Percentiles rank a stretch among this genome's conserved stretches.
Conservation (phyloP, 768 basidiomycete genomes). For the Cystobasidium tubakii region DNA sequence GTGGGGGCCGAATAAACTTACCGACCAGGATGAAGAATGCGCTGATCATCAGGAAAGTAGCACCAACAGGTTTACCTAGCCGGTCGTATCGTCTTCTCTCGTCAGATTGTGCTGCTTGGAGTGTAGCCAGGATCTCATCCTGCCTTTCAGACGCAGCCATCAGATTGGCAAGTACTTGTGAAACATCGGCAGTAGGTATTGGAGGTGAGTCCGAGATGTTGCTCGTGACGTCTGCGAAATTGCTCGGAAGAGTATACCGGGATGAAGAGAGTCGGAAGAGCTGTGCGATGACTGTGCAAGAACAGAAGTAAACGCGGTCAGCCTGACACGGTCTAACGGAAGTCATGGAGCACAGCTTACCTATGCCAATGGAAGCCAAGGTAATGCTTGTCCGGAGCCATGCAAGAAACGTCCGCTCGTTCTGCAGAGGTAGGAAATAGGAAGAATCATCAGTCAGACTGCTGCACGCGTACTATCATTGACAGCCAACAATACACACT, state of each 20-base stretch:
- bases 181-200: neutral
- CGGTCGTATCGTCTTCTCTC: neutral
- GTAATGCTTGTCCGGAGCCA: slow-evolving; percentile 9
- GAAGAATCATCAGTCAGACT: neutral
- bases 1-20: neutral
- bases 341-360: neutral
- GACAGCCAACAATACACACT: too few species aligned
- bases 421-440: neutral
- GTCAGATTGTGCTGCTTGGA: neutral
- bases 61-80: neutral
- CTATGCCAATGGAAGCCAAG: neutral
- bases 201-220: neutral
- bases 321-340: neutral
- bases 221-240: neutral
- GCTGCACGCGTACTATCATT: too few species aligned
- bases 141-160: neutral
- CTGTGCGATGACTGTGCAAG: neutral
- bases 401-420: neutral
- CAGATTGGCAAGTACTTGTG: neutral
- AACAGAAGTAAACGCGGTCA: neutral
- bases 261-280: slow-evolving; percentile 8
- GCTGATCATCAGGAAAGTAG: slow-evolving; percentile 7
- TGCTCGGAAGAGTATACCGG: neutral
- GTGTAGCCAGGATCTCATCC: neutral
- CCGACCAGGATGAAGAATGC: neutral